Percentiles rank a stretch among this genome's conserved stretches.
phyloP scores from a whole-genome alignment of 345 rosid genomes.

The Hibiscus syriacus region DNA sequence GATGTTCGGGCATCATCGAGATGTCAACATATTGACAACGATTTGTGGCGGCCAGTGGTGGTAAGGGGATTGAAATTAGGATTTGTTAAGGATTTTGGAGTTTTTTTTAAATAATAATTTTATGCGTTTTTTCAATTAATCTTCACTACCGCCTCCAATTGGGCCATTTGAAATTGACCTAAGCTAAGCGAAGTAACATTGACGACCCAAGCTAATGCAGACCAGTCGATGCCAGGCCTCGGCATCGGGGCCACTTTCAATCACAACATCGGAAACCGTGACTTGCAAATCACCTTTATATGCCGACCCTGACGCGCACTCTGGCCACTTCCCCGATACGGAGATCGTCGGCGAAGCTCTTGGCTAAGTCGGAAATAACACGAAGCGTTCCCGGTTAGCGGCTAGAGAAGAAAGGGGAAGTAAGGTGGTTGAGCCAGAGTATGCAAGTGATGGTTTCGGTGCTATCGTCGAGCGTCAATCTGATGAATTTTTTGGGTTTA shows the following conservation, averaged over 20 bases:
- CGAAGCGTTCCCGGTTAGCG: not conserved
- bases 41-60: too few species aligned
- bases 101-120: too few species aligned
- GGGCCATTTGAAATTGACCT: not conserved
- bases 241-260: not conserved
- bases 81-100: too few species aligned
- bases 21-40: too few species aligned
- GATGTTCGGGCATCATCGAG: too few species aligned
- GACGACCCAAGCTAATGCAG: not conserved
- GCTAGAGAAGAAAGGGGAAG: not conserved
- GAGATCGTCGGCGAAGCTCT: not conserved
- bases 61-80: too few species aligned
- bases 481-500: not conserved
- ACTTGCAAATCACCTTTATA: not conserved
- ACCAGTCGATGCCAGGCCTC: not conserved
- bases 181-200: not conserved
- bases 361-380: not conserved
- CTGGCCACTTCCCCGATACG: not conserved
- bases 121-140: too few species aligned
- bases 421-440: not conserved
- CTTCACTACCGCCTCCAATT: too few species aligned
- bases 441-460: not conserved
- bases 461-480: not conserved
- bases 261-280: not conserved
- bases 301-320: not conserved